Conservation (phyloP, 768 basidiomycete species). For the Leucosporidium scottii region DNA sequence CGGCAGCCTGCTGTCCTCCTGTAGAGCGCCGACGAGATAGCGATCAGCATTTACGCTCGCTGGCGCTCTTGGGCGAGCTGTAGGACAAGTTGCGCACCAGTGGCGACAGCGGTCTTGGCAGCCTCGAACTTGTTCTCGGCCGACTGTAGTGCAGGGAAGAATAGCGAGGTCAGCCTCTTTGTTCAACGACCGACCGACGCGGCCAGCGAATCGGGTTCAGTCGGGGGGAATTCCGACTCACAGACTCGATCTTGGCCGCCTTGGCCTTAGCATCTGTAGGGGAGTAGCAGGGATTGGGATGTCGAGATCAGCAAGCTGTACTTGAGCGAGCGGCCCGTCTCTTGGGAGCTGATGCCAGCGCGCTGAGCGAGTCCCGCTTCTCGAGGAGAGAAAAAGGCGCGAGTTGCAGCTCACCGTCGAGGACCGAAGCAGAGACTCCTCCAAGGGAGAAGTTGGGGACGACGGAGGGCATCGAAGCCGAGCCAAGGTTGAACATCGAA, state of each 20-base stretch:
- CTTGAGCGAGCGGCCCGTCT: neutral
- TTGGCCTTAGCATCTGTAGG: constrained; percentile 32
- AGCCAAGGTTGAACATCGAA: constrained; percentile 29
- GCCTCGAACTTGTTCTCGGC: constrained; percentile 27
- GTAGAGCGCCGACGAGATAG: neutral
- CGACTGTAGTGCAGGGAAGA: constrained; percentile 1
- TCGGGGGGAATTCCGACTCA: too few species aligned
- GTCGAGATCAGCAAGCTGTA: too few species aligned
- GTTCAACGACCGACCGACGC: too few species aligned
- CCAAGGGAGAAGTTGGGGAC: constrained; percentile 50
- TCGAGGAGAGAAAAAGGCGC: neutral
- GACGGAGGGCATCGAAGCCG: constrained; percentile 48
- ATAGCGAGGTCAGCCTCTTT: neutral
- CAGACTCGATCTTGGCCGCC: constrained; percentile 1
- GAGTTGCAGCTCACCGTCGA: constrained; percentile 48
- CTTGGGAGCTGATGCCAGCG: neutral
- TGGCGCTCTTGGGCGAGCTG: neutral
- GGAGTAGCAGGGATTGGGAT: too few species aligned
- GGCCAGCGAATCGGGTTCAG: too few species aligned
- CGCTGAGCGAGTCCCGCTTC: too few species aligned
- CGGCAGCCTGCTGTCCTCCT: constrained; percentile 1
- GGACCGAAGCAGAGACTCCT: constrained; percentile 55
- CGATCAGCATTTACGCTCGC: too few species aligned
- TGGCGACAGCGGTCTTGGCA: constrained; percentile 15
- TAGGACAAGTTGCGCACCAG: constrained; percentile 4